Evolutionary conservation across 768 basidiomycete genomes (phyloP), one percentile per base, ranked within the genome.

Genomic region (Leccinum rimulosum): DNA sequence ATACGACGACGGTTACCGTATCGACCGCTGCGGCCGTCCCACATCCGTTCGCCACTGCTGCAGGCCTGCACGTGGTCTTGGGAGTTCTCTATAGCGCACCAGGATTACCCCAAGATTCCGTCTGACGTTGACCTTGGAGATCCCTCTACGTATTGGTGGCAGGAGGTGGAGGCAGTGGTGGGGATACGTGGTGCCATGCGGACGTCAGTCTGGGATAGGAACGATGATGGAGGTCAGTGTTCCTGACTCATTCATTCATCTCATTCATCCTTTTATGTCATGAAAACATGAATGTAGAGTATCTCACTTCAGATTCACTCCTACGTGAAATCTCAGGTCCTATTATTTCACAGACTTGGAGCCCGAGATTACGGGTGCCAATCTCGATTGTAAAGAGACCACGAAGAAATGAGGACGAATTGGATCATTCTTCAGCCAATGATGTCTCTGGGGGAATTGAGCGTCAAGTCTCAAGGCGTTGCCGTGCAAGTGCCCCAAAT

Each of bases 81-180:
- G 47, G 33, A 33, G 1, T 1, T 19, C 2, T 55, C 55, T 47
- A 59, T 54, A 2, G 10, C 48, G 0, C 2, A 17, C 14, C 33
- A 51, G 1, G 12, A 50, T 3, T 38, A 65, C 33, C 43, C 40
- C 0, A 15, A 7, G 6, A 52, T 64, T 0, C 59, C 53, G 1
- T 19, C 38, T 3, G 2, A 31, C 0, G 11, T 54, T 0, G 53
- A 47, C 12, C 11, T 61, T 0, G 64, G 64, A 1, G 55, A 62
- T 22, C 60, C 57, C 0, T 3, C 35, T 17, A 58, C 60, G 8
- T 61, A 58, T 27, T 65, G 64, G 64, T 65, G 64, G 64, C 25
- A 8, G 12, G 28, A 40, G 3, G 3, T 55, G 8, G 50, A 47
- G 14, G 38, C 35, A 45, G 43, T 17, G 43, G 17, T 45, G 14